Conservation (phyloP, 2,329 filamentous ascomycete species). For the Hysterium pulicare region DNA sequence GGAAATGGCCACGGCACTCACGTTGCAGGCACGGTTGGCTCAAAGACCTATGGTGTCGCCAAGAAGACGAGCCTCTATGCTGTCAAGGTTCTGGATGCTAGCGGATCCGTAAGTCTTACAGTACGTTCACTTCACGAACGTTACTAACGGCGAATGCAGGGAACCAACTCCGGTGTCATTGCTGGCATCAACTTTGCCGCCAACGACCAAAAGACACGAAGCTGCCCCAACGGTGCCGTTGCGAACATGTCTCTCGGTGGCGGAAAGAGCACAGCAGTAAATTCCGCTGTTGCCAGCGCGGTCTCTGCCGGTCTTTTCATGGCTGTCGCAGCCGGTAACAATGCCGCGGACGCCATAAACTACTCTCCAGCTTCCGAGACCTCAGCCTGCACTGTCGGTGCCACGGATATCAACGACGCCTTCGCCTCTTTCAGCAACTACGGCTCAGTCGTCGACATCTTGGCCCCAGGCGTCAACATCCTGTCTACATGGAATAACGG, state of each 20-base stretch:
- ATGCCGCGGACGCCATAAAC: constrained; percentile 15
- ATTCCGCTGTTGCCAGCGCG: constrained; percentile 36
- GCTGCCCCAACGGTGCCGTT: constrained; percentile 34
- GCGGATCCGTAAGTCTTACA: constrained; percentile 18
- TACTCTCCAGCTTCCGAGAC: constrained; percentile 27
- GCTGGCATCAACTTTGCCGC: constrained; percentile 38
- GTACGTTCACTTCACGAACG: constrained; percentile 6
- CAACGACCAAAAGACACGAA: constrained; percentile 32
- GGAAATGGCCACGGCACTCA: constrained; percentile 41
- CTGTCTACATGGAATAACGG: constrained; percentile 48
- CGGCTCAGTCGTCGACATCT: constrained; percentile 36
- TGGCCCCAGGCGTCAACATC: constrained; percentile 40
- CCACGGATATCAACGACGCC: constrained; percentile 34
- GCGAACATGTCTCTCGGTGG: constrained; percentile 42
- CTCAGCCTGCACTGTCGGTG: constrained; percentile 36
- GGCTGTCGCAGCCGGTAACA: constrained; percentile 27
- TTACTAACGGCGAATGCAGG: constrained; percentile 18
- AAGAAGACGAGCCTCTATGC: constrained; percentile 39
- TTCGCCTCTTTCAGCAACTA: constrained; percentile 41
- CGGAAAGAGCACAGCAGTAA: constrained; percentile 33
- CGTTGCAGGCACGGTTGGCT: constrained; percentile 36
- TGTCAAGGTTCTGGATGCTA: constrained; percentile 39
- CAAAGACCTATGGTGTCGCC: constrained; percentile 36
- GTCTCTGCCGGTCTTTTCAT: constrained; percentile 36
- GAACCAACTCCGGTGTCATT: constrained; percentile 40